Evolutionary conservation across 345 rosid species (phyloP).

Genomic region (Camelina laxa): DNA sequence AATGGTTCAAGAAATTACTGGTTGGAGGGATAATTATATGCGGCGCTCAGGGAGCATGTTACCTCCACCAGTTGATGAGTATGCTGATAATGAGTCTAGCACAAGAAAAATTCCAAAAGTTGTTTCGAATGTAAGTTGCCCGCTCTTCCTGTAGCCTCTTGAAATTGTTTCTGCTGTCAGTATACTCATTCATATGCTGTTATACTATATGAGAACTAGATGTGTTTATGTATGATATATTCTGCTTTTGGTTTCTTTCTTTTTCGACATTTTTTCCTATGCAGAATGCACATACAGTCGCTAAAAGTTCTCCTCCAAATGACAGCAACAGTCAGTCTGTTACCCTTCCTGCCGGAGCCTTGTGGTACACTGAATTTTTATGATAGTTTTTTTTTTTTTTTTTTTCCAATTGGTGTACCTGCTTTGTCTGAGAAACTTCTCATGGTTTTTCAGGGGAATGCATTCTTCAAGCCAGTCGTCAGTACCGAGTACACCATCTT

Average conservation of each 20-base stretch:
- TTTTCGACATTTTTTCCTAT: neutral
- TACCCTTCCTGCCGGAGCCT: slow-evolving; percentile 86
- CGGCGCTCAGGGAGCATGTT: slow-evolving; percentile 69
- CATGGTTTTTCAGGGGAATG: slow-evolving; percentile 61
- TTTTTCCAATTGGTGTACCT: neutral
- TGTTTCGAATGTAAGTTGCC: slow-evolving; percentile 64
- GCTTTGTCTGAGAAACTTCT: slow-evolving; percentile 21
- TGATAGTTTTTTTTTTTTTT: neutral
- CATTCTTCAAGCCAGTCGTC: slow-evolving; percentile 59
- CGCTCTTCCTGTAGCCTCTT: slow-evolving; percentile 9
- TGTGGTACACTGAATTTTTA: slow-evolving; percentile 62
- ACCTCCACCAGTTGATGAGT: slow-evolving; percentile 87
- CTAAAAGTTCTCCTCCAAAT: slow-evolving; percentile 65
- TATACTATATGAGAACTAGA: slow-evolving; percentile 1
- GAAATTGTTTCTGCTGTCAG: slow-evolving; percentile 19
- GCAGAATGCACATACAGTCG: slow-evolving; percentile 52
- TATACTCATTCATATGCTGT: neutral
- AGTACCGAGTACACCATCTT: slow-evolving; percentile 43
- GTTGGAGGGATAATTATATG: slow-evolving; percentile 54
- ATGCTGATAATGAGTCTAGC: slow-evolving; percentile 52
- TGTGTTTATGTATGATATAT: slow-evolving; percentile 17
- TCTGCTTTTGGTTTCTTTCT: slow-evolving; percentile 16
- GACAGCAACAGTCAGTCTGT: slow-evolving; percentile 60
- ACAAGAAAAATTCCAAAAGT: slow-evolving; percentile 57
- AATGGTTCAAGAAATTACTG: slow-evolving; percentile 81